Conservation (phyloP, 768 basidiomycete genomes). For the Leccinum subtestaceum region DNA sequence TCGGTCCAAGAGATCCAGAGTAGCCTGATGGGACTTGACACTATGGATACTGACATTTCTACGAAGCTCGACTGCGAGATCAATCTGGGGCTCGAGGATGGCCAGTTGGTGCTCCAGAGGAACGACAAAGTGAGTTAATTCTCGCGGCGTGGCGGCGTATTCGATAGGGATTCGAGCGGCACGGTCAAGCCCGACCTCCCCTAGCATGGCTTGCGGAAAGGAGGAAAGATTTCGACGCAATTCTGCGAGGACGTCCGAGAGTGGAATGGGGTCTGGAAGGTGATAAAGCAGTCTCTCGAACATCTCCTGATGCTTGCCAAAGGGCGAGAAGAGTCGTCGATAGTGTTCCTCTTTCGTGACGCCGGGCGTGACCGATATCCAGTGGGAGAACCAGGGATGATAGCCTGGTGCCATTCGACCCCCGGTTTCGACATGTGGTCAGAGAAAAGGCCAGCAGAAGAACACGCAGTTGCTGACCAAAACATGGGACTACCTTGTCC, state of each 20-base stretch:
- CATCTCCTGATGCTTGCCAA: constrained; percentile 32
- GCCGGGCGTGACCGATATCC: constrained; percentile 50
- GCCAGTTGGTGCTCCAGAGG: constrained; percentile 78
- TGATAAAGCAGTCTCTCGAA: constrained; percentile 57
- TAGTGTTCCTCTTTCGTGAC: constrained; percentile 75
- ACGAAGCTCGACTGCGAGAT: constrained; percentile 74
- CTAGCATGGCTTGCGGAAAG: constrained; percentile 77
- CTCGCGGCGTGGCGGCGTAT: constrained; percentile 45
- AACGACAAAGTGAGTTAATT: constrained; percentile 73
- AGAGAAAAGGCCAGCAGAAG: constrained; percentile 12
- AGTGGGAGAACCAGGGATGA: constrained; percentile 93
- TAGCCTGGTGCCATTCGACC: constrained; percentile 53
- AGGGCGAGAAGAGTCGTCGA: constrained; percentile 56
- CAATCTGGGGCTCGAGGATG: constrained; percentile 81
- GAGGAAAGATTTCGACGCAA: constrained; percentile 57
- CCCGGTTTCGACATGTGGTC: not conserved
- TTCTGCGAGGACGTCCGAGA: constrained; percentile 55
- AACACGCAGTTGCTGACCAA: constrained; percentile 55
- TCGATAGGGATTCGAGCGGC: constrained; percentile 69
- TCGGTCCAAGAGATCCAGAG: constrained; percentile 58
- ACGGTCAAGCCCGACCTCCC: constrained; percentile 91
- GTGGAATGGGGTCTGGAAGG: constrained; percentile 71
- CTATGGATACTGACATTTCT: constrained; percentile 87
- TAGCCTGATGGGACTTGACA: constrained; percentile 72
- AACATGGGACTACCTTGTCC: constrained; percentile 77